Conservation (phyloP, 805 yeast species). For the Zygosaccharomyces rouxii region DNA sequence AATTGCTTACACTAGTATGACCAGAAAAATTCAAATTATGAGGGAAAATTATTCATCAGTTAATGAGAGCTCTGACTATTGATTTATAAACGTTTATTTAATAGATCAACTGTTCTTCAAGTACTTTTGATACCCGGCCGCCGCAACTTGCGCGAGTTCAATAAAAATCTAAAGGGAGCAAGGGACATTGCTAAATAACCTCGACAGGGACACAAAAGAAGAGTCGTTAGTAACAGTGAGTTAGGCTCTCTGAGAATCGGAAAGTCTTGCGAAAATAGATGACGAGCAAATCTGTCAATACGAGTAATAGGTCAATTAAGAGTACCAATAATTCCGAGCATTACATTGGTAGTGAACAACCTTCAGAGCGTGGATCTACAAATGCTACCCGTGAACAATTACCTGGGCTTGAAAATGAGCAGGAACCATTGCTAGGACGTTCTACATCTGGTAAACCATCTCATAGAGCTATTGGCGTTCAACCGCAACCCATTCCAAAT, state of each 20-base stretch:
- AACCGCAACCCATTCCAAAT: conserved; percentile 7
- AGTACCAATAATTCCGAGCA: conserved; percentile 12
- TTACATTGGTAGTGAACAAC: not conserved
- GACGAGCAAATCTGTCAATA: conserved; percentile 16
- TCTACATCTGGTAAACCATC: conserved; percentile 16
- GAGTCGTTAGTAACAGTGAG: not conserved
- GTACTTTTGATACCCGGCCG: conserved; percentile 1
- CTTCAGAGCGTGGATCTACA: conserved; percentile 4
- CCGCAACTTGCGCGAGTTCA: not conserved
- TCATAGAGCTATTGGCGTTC: conserved; percentile 19
- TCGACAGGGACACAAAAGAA: not conserved
- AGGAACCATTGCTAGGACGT: conserved; percentile 11
- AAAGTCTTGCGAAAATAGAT: conserved; percentile 1
- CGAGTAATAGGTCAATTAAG: conserved; percentile 17
- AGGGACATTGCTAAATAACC: not conserved
- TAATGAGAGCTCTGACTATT: not conserved
- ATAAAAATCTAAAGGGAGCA: not conserved
- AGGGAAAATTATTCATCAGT: not conserved
- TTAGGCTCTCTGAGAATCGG: not conserved
- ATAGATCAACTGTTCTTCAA: not conserved
- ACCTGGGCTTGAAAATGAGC: conserved; percentile 4
- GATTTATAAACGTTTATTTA: not conserved
- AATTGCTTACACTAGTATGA: not conserved
- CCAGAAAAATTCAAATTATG: not conserved
- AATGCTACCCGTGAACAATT: conserved; percentile 2